Base-by-base conservation (phyloP, 2,329 filamentous ascomycete species). In the Penicillium brevicompactum region DNA sequence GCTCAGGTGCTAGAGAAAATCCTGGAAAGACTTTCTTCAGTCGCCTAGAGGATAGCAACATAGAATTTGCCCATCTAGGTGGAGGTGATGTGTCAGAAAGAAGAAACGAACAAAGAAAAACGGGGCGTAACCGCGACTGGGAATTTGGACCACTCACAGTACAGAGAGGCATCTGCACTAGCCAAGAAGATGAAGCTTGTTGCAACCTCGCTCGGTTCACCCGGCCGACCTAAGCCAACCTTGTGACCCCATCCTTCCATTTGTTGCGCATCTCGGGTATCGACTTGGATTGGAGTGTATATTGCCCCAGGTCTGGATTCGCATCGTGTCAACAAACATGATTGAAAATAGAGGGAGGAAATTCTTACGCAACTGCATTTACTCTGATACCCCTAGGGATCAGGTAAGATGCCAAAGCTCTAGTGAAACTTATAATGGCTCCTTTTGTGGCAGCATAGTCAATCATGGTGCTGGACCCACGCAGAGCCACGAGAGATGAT, bases 371-470 rank as follows among this genome's bases (percentile, higher is more conserved):
- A 22, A 77, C 73, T 49, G 68, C 70, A 64, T 78, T 85, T 41
- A 85, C 82, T 2, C 82, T 74, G 51, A 87, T 86, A 2, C 83
- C 84, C 62, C 81, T 82, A 1, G 78, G 73, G 14, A 79, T 71
- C 11, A 85, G 70, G 55, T 85, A 78, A 58, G 80, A 76, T 0
- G 82, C 76, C 38, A 86, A 68, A 5, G 81, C 73, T 14, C 78
- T 72, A 0, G 83, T 85, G 60, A 86, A 85, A 0, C 79, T 78
- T 2, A 79, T 76, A 53, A 86, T 84, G 22, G 83, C 82, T 6
- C 82, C 83, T 63, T 87, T 86, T 5, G 82, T 85, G 9, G 82
- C 71, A 2, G 79, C 74, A 60, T 85, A 86, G 65, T 86, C 84
- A 2, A 85, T 63, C 72, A 84, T 78, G 16, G 66, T 56, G 0